Base-by-base conservation (phyloP, 495 filamentous ascomycete species). In the Penicillium riverlandense region DNA sequence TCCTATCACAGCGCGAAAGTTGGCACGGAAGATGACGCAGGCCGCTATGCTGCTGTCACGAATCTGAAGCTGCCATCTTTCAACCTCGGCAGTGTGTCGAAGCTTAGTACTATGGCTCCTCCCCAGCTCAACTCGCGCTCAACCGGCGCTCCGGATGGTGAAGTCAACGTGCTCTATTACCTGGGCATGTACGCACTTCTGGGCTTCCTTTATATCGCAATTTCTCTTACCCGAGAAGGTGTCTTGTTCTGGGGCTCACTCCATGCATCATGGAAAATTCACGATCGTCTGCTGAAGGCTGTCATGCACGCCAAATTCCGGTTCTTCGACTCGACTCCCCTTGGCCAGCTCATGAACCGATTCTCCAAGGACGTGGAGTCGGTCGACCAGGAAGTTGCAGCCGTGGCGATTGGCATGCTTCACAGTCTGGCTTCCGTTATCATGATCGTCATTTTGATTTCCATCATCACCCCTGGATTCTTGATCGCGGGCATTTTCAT, bases 291-390 rank as follows among this genome's bases (percentile, higher is more conserved):
- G 37, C 82, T 97, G 63, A 73, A 79, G 16, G 69, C 86, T 4
- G 77, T 99, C 27, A 84, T 87, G 43, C 82, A 90, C 40, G 94
- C 94, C 11, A 88, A 87, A 56, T 95, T 97, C 69, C 86, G 86
- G 50, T 99, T 99, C 72, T 99, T 99, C 59, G 94, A 99, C 61
- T 88, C 88, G 2, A 99, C 94, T 2, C 94, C 94, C 6, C 78
- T 96, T 0, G 94, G 94, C 10, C 92, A 96, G 63, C 75, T 99
- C 50, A 97, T 97, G 86, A 99, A 99, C 62, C 77, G 94, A 32
- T 99, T 99, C 65, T 96, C 91, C 49, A 97, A 96, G 63, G 94
- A 97, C 63, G 75, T 97, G 22, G 92, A 99, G 59, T 81, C 89
- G 6, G 73, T 99, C 46, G 94, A 99, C 49, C 94, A 99, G 62